A percentile compares a stretch with the other conserved stretches of the same genome.
These are phyloP conservation scores for Patellifolia procumbens DNA, from an alignment of 179 eudicot species.

Conservation along the genomic window DNA sequence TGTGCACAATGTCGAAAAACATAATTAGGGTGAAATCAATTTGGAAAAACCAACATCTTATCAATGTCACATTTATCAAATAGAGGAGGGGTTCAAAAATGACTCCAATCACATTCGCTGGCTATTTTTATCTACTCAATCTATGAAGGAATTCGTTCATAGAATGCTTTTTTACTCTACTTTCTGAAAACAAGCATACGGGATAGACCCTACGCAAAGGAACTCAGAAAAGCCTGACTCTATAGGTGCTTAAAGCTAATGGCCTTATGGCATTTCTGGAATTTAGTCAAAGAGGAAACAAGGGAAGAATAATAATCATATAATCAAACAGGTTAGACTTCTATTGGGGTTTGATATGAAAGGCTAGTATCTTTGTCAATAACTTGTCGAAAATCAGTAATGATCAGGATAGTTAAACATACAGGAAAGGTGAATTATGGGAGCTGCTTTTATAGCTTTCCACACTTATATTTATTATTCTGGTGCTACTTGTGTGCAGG, in stretches of 20 bases:
- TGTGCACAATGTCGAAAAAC: background rate
- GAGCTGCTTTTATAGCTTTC: background rate
- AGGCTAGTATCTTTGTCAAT: background rate
- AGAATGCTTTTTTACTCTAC: no score
- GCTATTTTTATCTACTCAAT: no score
- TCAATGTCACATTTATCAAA: background rate
- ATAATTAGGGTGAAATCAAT: background rate
- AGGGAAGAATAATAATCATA: background rate
- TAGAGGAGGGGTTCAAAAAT: background rate
- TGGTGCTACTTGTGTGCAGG: slow-evolving; percentile 43
- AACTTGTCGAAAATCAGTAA: no score
- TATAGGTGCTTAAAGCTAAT: no score
- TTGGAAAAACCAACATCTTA: background rate
- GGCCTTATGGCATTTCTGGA: no score
- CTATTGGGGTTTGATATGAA: background rate
- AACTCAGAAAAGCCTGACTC: no score
- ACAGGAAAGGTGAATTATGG: background rate
- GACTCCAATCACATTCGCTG: no score
- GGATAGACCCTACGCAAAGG: no score
- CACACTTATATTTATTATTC: background rate
- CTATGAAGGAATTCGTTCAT: no score
- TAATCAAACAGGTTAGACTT: background rate
- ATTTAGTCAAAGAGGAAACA: slow-evolving; percentile 6
- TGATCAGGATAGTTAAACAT: background rate
- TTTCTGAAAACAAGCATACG: no score